Evolutionary conservation across 164 flowering plant genomes (phyloP), one percentile per base, ranked within the genome.

Genomic region (Chimonanthus salicifolius): DNA sequence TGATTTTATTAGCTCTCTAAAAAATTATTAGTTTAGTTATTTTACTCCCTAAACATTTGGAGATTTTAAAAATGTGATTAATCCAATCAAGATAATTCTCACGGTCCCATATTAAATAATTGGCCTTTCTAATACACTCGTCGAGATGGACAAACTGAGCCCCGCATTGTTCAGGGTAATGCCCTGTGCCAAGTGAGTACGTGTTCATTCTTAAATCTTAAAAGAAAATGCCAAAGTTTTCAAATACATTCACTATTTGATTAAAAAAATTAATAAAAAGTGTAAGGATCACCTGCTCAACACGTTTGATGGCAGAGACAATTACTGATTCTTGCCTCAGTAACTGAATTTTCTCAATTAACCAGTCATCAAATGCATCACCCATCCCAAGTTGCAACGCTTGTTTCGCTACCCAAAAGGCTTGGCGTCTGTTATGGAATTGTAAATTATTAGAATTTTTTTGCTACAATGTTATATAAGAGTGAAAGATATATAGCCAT

Each of bases 321-420:
- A 95, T 83, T 8, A 92, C 85, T 18, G 97, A 82, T 47, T 98
- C 99, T 78, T 74, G 85, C 8, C 98, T 90, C 73, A 95, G 83
- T 78, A 81, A 86, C 82, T 88, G 98, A 58, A 95, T 92, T 88
- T 93, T 95, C 81, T 85, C 94, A 74, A 95, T 83, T 74, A 95
- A 75, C 99, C 99, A 95, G 78, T 95, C 99, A 85, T 95, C 99
- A 71, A 95, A 86, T 18, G 99, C 99, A 89, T 95, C 99, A 70
- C 98, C 97, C 99, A 95, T 95, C 72, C 99, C 99, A 63, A 95
- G 80, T 69, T 95, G 99, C 84, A 95, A 78, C 33, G 93, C 83
- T 80, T 95, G 99, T 80, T 95, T 95, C 67, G 87, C 98, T 70
- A 93, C 92, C 99, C 99, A 95, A 74, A 95, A 93, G 15, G 94